Base-by-base conservation (phyloP, 345 rosid species). In the Eucalyptus tenuipes region DNA sequence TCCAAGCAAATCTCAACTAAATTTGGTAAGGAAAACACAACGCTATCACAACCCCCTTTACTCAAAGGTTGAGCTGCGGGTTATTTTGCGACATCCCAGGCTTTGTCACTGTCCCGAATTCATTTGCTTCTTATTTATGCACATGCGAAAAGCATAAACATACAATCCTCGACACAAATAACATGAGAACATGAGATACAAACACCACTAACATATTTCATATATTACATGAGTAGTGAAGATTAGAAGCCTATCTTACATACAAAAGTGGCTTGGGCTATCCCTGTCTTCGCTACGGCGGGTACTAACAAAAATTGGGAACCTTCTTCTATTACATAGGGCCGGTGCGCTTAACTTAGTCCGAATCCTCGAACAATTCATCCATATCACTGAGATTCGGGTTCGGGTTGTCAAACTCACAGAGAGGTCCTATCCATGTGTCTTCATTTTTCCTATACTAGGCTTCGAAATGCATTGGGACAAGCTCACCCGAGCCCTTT, bases 211-310 rank as follows among this genome's bases (percentile, higher is more conserved):
- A 59, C n/a, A 59, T 27, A 59, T 12, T 11, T 59, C 13, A 59
- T 25, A 5, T 12, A 24, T 2, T 27, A 59, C n/a, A 59, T 27
- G 7, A 59, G 66, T 12, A 27, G 66, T 25, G n/a, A 27, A 24
- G 31, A 59, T 25, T 59, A 59, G 15, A 59, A 5, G 15, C 7
- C 6, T 59, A 24, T 27, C n/a, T 24, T 59, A 27, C n/a, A 5
- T 27, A 27, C 13, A 59, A 59, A 59, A 27, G 3, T 5, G 14
- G n/a, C n/a, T 10, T 25, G 29, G n/a, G 7, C 2, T 59, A 59
- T 25, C n/a, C 66, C 15, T 59, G 3, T 24, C 66, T 5, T 7
- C 7, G 0, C 66, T 59, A 59, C 0, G 3, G 2, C 2, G 3
- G 14, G 66, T 59, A 59, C n/a, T 59, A 59, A 25, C 31, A 25